phyloP scores from a whole-genome alignment of 495 filamentous ascomycete species.

The Penicillium herquei region DNA sequence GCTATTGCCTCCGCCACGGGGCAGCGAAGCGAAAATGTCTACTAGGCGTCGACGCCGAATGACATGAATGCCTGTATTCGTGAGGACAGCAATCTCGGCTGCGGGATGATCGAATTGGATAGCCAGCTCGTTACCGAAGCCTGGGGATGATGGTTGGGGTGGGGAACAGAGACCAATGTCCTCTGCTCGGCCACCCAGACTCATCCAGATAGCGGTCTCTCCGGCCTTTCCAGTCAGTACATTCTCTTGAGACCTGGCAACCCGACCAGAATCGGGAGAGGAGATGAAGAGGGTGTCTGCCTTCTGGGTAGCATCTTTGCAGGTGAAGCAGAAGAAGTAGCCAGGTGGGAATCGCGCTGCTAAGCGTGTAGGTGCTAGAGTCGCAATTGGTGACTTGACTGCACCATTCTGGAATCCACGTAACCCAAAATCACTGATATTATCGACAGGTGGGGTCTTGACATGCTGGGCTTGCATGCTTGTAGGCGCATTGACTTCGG shows the following conservation, averaged over 20 bases:
- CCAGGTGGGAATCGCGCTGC: constrained; percentile 78
- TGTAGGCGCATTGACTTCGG: constrained; percentile 64
- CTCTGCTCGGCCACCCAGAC: constrained; percentile 66
- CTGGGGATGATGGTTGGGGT: constrained; percentile 68
- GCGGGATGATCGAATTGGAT: constrained; percentile 84
- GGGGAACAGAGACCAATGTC: constrained; percentile 73
- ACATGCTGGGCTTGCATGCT: constrained; percentile 97
- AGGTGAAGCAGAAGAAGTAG: constrained; percentile 81
- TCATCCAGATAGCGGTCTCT: constrained; percentile 76
- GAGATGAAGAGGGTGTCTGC: constrained; percentile 77
- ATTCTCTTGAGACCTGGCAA: constrained; percentile 59
- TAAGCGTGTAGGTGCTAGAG: constrained; percentile 53
- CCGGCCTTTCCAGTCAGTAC: constrained; percentile 46
- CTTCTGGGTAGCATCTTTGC: constrained; percentile 48
- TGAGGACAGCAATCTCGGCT: constrained; percentile 84
- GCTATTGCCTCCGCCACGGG: constrained; percentile 66
- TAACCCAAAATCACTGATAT: constrained; percentile 18
- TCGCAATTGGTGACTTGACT: constrained; percentile 36
- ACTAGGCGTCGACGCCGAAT: constrained; percentile 81
- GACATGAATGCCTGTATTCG: constrained; percentile 82
- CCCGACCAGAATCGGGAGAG: constrained; percentile 79
- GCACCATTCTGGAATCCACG: constrained; percentile 26
- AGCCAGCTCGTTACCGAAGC: constrained; percentile 93
- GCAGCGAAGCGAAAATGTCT: constrained; percentile 84
- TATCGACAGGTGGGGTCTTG: constrained; percentile 76